Conservation (phyloP, 2,329 filamentous ascomycete species). For the Pseudogymnoascus sp. region DNA sequence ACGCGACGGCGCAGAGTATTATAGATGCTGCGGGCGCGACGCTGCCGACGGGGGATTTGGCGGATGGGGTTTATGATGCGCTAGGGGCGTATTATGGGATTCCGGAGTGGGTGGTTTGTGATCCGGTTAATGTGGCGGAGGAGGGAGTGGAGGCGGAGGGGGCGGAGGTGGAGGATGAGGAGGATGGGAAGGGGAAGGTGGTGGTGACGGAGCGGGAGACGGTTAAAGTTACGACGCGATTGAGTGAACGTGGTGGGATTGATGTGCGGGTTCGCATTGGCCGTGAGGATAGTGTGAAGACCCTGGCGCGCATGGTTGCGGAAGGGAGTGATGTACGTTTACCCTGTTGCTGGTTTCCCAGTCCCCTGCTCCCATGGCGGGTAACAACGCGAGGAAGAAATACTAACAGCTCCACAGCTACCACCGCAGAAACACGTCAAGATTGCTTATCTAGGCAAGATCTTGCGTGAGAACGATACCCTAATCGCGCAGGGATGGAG, state of each 20-base stretch:
- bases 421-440: slow-evolving; percentile 50
- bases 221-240: slow-evolving; percentile 20
- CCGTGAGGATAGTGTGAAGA: slow-evolving; percentile 55
- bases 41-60: slow-evolving; percentile 62
- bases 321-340: slow-evolving; percentile 53
- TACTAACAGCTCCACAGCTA: slow-evolving; percentile 34
- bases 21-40: slow-evolving; percentile 70
- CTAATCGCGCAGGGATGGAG: slow-evolving; percentile 67
- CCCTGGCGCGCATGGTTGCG: slow-evolving; percentile 52
- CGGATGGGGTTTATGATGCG: slow-evolving; percentile 63
- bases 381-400: neutral
- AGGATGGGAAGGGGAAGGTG: slow-evolving; percentile 21
- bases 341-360: neutral
- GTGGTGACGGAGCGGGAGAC: slow-evolving; percentile 20
- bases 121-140: slow-evolving; percentile 49
- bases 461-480: slow-evolving; percentile 60
- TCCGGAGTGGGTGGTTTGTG: slow-evolving; percentile 58
- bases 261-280: slow-evolving; percentile 52
- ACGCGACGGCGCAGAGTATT: slow-evolving; percentile 66
- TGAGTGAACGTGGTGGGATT: slow-evolving; percentile 38
- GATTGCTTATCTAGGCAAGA: slow-evolving; percentile 72
- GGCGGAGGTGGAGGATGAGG: slow-evolving; percentile 18
- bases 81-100: slow-evolving; percentile 62
- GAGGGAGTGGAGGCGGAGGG: slow-evolving; percentile 24
- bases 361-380: neutral